Percentiles rank a stretch among this genome's conserved stretches.
Evolutionary conservation across 2,329 filamentous ascomycete species (phyloP).

Genomic region (Paraconiothyrium sp.): DNA sequence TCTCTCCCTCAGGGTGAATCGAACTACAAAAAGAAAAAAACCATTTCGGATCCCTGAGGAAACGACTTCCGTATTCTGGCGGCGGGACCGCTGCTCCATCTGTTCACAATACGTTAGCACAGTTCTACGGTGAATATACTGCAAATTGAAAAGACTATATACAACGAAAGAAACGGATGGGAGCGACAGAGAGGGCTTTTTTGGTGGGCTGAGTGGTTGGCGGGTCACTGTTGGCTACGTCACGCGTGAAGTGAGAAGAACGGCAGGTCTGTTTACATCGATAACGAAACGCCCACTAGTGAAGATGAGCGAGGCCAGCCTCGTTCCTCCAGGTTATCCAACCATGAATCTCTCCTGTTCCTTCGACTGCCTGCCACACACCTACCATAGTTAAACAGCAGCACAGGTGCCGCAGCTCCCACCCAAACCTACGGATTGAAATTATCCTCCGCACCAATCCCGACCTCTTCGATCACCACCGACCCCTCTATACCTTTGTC

Average conservation of each 20-base stretch:
- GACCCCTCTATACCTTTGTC: too few relatives aligned
- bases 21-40: background rate
- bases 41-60: background rate
- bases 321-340: too few relatives aligned
- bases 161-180: background rate
- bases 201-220: background rate
- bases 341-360: too few relatives aligned
- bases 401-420: too few relatives aligned
- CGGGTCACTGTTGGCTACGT: conserved; percentile 1
- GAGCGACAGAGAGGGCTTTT: too few relatives aligned
- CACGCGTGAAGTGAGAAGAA: conserved; percentile 8
- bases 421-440: too few relatives aligned
- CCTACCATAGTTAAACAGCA: too few relatives aligned
- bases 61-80: background rate
- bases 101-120: conserved; percentile 11
- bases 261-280: background rate
- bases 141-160: background rate
- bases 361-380: too few relatives aligned
- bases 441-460: too few relatives aligned
- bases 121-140: background rate
- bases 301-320: too few relatives aligned
- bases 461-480: too few relatives aligned
- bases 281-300: background rate
- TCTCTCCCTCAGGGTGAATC: background rate
- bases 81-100: conserved; percentile 9